Percentiles rank a stretch among this genome's conserved stretches.
Conservation (phyloP, 768 basidiomycete genomes). For the Boletus sp. region DNA sequence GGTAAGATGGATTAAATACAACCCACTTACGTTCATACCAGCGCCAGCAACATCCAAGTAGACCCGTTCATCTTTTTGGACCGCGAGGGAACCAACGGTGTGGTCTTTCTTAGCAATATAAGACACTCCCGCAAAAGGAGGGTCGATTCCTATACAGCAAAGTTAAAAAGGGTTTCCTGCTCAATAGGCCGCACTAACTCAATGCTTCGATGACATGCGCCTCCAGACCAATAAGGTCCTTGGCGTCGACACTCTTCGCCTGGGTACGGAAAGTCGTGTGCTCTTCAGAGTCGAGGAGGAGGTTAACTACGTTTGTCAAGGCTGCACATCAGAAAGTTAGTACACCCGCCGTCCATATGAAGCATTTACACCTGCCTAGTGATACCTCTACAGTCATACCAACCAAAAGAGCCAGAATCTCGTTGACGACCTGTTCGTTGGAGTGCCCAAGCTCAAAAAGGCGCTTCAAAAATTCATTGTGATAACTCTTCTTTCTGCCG, state of each 20-base stretch:
- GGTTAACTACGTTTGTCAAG: slow-evolving; percentile 63
- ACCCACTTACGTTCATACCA: slow-evolving; percentile 50
- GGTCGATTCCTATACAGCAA: slow-evolving; percentile 56
- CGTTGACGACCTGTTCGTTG: slow-evolving; percentile 63
- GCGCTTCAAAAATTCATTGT: slow-evolving; percentile 54
- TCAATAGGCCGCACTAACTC: slow-evolving; percentile 44
- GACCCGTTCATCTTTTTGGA: slow-evolving; percentile 51
- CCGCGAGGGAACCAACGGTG: slow-evolving; percentile 38
- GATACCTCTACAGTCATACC: slow-evolving; percentile 66
- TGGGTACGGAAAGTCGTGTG: slow-evolving; percentile 37
- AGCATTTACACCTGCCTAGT: slow-evolving; percentile 45
- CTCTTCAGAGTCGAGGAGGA: slow-evolving; percentile 56
- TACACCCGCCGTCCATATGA: not conserved
- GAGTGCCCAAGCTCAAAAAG: slow-evolving; percentile 56
- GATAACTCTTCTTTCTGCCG: slow-evolving; percentile 39
- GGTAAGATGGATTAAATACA: not conserved
- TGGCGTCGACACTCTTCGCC: slow-evolving; percentile 30
- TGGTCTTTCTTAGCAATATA: slow-evolving; percentile 52
- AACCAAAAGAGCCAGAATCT: slow-evolving; percentile 69
- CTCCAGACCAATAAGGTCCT: slow-evolving; percentile 42
- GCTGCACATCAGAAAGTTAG: slow-evolving; percentile 36
- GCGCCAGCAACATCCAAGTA: slow-evolving; percentile 65
- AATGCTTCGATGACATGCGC: slow-evolving; percentile 68
- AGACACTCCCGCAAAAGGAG: slow-evolving; percentile 67
- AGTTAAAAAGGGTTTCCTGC: slow-evolving; percentile 1